Percentiles rank a stretch among this genome's conserved stretches.
Conservation (phyloP, 257 asterid species). For the Penstemon newberryi region DNA sequence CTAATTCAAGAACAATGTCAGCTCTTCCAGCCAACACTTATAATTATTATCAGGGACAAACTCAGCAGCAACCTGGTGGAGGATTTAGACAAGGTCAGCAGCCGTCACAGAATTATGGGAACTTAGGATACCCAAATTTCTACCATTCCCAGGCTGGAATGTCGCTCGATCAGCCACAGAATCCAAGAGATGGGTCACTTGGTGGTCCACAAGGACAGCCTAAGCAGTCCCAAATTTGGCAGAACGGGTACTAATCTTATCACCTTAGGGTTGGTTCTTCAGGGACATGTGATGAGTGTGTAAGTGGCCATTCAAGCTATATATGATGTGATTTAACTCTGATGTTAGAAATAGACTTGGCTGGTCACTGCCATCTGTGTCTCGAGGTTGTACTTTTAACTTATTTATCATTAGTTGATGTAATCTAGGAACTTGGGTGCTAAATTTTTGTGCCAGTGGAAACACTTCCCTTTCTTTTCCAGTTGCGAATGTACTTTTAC, state of each 20-base stretch:
- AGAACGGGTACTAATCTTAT: conserved; percentile 63
- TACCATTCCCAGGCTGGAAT: conserved; percentile 71
- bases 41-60: conserved; percentile 72
- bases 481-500: too few relatives aligned
- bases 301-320: too few relatives aligned
- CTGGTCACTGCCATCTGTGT: too few relatives aligned
- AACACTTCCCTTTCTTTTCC: too few relatives aligned
- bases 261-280: background rate
- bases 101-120: conserved; percentile 69
- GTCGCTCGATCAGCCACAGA: conserved; percentile 64
- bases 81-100: conserved; percentile 90
- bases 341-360: too few relatives aligned
- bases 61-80: conserved; percentile 70
- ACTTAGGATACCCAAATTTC: conserved; percentile 68
- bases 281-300: background rate
- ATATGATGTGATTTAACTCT: too few relatives aligned
- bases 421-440: too few relatives aligned
- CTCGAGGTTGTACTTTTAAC: too few relatives aligned
- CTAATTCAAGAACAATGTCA: conserved; percentile 72
- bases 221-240: conserved; percentile 85
- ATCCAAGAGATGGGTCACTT: conserved; percentile 60
- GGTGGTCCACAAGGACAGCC: conserved; percentile 72
- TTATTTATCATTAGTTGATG: too few relatives aligned
- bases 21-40: conserved; percentile 69
- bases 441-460: too few relatives aligned